These are phyloP conservation scores for Xylariaceae sp. DNA, from an alignment of 2,329 filamentous ascomycete genomes.

Conservation along the genomic window DNA sequence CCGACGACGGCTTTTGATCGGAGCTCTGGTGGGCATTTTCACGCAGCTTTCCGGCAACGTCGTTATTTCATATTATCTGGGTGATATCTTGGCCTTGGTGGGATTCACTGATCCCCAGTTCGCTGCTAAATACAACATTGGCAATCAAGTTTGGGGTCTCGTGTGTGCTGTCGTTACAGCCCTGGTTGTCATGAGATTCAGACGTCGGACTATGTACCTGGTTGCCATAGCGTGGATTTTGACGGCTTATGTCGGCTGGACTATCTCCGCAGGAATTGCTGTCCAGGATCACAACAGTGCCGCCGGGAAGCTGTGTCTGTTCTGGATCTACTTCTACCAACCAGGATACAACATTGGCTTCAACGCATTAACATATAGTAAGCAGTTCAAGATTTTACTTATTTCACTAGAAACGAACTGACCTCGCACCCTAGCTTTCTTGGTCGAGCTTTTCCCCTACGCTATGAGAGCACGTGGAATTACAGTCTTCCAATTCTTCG, in stretches of 20 bases:
- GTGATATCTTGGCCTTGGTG: constrained; percentile 42
- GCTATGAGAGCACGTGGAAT: constrained; percentile 51
- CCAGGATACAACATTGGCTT: constrained; percentile 58
- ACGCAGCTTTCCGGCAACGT: constrained; percentile 53
- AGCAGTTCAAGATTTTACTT: constrained; percentile 11
- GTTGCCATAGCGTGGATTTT: constrained; percentile 49
- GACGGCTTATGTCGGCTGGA: constrained; percentile 52
- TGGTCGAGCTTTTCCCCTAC: constrained; percentile 53
- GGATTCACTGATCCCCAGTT: constrained; percentile 39
- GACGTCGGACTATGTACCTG: constrained; percentile 48
- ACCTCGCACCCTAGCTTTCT: constrained; percentile 31
- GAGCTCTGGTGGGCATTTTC: constrained; percentile 48
- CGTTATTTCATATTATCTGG: constrained; percentile 45
- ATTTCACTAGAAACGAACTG: constrained; percentile 1
- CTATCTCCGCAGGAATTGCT: constrained; percentile 40
- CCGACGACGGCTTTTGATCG: constrained; percentile 46
- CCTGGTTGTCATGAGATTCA: constrained; percentile 41
- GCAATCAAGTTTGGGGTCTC: constrained; percentile 45
- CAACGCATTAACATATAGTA: constrained; percentile 57
- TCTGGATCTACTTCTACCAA: constrained; percentile 55
- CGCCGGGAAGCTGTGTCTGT: constrained; percentile 40
- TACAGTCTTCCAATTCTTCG: constrained; percentile 34
- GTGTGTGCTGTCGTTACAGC: constrained; percentile 41
- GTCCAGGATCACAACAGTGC: constrained; percentile 23
- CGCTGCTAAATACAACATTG: constrained; percentile 43